phyloP scores from a whole-genome alignment of 495 filamentous ascomycete species.

The Trichoderma erinaceum region DNA sequence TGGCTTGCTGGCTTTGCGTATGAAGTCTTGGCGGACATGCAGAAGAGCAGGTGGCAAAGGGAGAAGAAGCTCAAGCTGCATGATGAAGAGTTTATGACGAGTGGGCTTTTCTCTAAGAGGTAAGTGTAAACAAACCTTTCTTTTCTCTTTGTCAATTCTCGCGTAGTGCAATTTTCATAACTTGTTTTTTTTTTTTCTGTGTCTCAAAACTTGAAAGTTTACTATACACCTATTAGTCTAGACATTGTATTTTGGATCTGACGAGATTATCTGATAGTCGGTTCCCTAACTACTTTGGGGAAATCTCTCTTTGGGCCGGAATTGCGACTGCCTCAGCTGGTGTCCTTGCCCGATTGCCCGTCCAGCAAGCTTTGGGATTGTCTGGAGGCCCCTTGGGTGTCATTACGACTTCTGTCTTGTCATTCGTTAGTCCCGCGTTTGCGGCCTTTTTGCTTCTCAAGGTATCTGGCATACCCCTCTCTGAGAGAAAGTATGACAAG shows the following conservation, averaged over 20 bases:
- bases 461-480: slow-evolving; percentile 54
- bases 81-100: slow-evolving; percentile 50
- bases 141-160: too few relatives aligned
- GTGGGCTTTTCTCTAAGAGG: slow-evolving; percentile 11
- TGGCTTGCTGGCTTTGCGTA: slow-evolving; percentile 52
- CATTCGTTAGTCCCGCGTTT: slow-evolving; percentile 55
- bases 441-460: slow-evolving; percentile 54
- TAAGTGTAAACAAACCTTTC: background rate
- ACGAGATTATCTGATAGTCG: slow-evolving; percentile 24
- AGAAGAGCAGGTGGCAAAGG: slow-evolving; percentile 51
- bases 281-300: slow-evolving; percentile 66
- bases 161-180: too few relatives aligned
- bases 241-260: background rate
- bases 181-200: too few relatives aligned
- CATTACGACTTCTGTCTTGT: slow-evolving; percentile 38
- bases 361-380: slow-evolving; percentile 43
- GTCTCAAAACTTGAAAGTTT: too few relatives aligned
- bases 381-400: slow-evolving; percentile 32
- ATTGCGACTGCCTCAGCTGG: slow-evolving; percentile 48
- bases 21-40: slow-evolving; percentile 53
- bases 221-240: too few relatives aligned
- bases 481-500: slow-evolving; percentile 60
- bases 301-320: slow-evolving; percentile 58
- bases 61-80: slow-evolving; percentile 54
- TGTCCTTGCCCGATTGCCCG: slow-evolving; percentile 40